Percentiles rank a stretch among this genome's conserved stretches.
phyloP scores from a whole-genome alignment of 2,329 filamentous ascomycete genomes.

The Scedosporium boydii region DNA sequence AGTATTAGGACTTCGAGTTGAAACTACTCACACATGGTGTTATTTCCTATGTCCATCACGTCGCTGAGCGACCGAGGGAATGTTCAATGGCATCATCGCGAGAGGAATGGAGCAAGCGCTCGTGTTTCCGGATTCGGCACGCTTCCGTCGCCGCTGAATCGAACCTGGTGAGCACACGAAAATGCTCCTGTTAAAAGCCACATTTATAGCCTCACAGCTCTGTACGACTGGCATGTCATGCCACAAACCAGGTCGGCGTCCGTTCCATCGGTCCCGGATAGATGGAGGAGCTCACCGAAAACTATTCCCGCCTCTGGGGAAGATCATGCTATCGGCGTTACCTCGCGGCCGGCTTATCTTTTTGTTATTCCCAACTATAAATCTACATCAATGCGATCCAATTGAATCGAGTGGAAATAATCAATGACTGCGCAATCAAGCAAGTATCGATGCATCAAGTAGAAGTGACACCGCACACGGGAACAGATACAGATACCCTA shows the following conservation, averaged over 20 bases:
- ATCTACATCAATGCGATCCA: not conserved
- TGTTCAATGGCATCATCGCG: not conserved
- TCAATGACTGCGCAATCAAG: not conserved
- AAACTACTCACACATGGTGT: too few relatives aligned
- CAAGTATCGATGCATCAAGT: too few relatives aligned
- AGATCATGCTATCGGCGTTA: not conserved
- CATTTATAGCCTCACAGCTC: too few relatives aligned
- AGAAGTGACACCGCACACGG: not conserved
- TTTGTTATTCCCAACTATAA: not conserved
- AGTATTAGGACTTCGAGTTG: too few relatives aligned
- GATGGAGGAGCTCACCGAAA: not conserved
- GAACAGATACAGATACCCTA: not conserved
- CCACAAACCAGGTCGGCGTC: too few relatives aligned
- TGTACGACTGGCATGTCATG: too few relatives aligned
- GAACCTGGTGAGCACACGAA: not conserved
- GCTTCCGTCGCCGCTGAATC: not conserved
- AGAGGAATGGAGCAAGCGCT: not conserved
- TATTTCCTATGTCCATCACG: too few relatives aligned
- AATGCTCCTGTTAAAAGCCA: too few relatives aligned
- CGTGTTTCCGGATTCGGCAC: not conserved
- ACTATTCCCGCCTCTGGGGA: too few relatives aligned
- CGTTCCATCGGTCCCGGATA: not conserved
- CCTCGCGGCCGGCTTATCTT: not conserved
- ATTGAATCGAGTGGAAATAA: not conserved
- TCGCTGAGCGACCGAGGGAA: too few relatives aligned